Evolutionary conservation across 192 early-diverging fungal species (phyloP), one percentile per base, ranked within the genome.

Genomic region (Phlyctochytrium planicorne): DNA sequence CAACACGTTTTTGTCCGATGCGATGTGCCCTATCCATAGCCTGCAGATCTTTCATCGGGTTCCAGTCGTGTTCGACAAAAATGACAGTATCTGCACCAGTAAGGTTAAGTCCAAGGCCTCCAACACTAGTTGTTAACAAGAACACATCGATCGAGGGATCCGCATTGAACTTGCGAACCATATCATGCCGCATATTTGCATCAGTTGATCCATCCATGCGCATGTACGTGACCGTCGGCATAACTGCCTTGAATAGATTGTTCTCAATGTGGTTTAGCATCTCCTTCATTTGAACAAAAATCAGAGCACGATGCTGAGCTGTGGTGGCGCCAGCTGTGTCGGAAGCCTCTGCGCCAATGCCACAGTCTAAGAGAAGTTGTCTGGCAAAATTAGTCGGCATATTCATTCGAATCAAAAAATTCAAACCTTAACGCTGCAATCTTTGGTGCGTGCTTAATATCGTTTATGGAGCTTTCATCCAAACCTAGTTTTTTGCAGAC

Each of bases 41-140:
- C 75, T 99, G 97, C 63, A 97, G 75, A 80, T 99, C 97, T 77
- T 95, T 98, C 83, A 95, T 95, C 3, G 97, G 97, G 71, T 99
- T 99, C 89, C 96, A 99, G 69, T 99, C 97, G 71, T 98, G 97
- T 73, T 99, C 97, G 10, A 98, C 91, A 85, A 99, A 97, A 32
- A 99, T 96, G 0, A 99, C 97, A 1, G 95, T 97, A 65, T 99
- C 97, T n/a, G 97, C 97, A 2, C 95, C 97, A 3, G 97, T 99
- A 67, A 99, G 78, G 63, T 98, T 99, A 6, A 99, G 80, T 0
- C 97, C 97, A 23, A 99, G 82, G 3, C 97, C 97, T 67, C 97
- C 97, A 29, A 98, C 97, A 64, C 92, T 91, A 0, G 97, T 99
- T 27, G 97, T 99, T 55, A 99, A 75, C 40, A 99, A 77, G 30